These are phyloP conservation scores for Aspergillus floridensis DNA, from an alignment of 2,329 filamentous ascomycete genomes.

Conservation along the genomic window DNA sequence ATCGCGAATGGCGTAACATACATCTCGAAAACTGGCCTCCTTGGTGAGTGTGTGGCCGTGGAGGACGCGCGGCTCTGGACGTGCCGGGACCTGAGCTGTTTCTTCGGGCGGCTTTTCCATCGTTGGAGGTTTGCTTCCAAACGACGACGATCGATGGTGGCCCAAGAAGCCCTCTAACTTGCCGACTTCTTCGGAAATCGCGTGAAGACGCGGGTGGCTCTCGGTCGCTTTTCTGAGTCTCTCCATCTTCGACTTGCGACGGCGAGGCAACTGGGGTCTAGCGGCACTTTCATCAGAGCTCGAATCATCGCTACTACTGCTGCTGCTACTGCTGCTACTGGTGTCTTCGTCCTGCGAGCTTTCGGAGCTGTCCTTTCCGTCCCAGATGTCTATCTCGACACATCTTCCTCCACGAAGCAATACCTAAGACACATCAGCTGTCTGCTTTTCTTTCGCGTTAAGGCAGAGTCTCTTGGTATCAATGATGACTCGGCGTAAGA, in stretches of 20 bases:
- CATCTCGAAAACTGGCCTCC: slow-evolving; percentile 81
- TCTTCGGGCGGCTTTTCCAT: slow-evolving; percentile 1
- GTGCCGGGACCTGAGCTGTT: slow-evolving; percentile 19
- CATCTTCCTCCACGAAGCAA: slow-evolving; percentile 78
- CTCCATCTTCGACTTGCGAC: slow-evolving; percentile 22
- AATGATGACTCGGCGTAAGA: background rate
- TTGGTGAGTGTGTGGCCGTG: slow-evolving; percentile 85
- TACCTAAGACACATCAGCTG: slow-evolving; percentile 49
- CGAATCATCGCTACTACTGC: slow-evolving; percentile 27
- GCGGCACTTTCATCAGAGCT: slow-evolving; percentile 22
- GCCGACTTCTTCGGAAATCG: slow-evolving; percentile 16
- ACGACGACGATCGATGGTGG: slow-evolving; percentile 20
- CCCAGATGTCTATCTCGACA: slow-evolving; percentile 94
- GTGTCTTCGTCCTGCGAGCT: slow-evolving; percentile 31
- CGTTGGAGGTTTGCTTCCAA: background rate
- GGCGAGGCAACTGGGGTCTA: slow-evolving; percentile 8
- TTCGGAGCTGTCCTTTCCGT: slow-evolving; percentile 58
- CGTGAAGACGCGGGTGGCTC: slow-evolving; percentile 11
- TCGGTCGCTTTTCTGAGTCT: slow-evolving; percentile 18
- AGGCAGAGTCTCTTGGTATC: too few relatives aligned
- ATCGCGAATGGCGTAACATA: slow-evolving; percentile 76
- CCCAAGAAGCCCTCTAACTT: slow-evolving; percentile 24
- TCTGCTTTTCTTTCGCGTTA: background rate
- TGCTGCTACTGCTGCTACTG: slow-evolving; percentile 29
- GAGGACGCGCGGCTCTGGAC: slow-evolving; percentile 72